Evolutionary conservation across 2,329 filamentous ascomycete genomes (phyloP), one percentile per base, ranked within the genome.

Genomic region (Parascedosporium putredinis): DNA sequence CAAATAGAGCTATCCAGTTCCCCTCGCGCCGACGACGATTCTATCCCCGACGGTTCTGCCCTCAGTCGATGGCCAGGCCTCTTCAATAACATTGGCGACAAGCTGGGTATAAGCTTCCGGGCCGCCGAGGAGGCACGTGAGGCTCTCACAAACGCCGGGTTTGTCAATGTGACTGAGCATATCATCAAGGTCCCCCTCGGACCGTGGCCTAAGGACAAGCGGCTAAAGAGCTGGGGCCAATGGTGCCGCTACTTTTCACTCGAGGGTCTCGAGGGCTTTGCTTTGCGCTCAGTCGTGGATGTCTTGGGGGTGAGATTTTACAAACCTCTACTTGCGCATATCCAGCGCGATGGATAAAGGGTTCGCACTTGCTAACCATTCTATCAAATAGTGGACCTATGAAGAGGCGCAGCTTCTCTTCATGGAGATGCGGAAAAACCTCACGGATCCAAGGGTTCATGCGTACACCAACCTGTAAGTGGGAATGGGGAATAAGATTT

Each of bases 121-220:
- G 52, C 57, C 6, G 47, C 49, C 5, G 52, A 54, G 5, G 50
- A 53, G 0, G 49, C 61, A 1, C 38, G 33, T 18, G 18, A 22
- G 4, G 36, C 47, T n/a, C 33, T 50, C 23, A 34, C 27, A 2
- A 53, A 57, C 3, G 59, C 55, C 2, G 59, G 56, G 12, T 59
- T 56, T 25, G 16, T 23, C 10, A 49, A 31, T 36, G 16, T 42
- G n/a, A 50, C 46, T 10, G 29, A 34, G 42, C 52, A 45, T n/a
- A 51, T 47, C 9, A 40, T 53, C 38, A 22, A 68, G 61, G 66
- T 68, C 55, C 66, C 66, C 1, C 64, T 68, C 8, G 66, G 66
- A 0, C 60, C 63, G 0, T 68, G 66, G 66, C 60, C 65, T 23
- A 67, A 64, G 47, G 62, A 67, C 1, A 59, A 60, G 3, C 51